These are phyloP conservation scores for Zygosaccharomyces pseudobailii DNA, from an alignment of 1,139 yeast species.

Conservation along the genomic window DNA sequence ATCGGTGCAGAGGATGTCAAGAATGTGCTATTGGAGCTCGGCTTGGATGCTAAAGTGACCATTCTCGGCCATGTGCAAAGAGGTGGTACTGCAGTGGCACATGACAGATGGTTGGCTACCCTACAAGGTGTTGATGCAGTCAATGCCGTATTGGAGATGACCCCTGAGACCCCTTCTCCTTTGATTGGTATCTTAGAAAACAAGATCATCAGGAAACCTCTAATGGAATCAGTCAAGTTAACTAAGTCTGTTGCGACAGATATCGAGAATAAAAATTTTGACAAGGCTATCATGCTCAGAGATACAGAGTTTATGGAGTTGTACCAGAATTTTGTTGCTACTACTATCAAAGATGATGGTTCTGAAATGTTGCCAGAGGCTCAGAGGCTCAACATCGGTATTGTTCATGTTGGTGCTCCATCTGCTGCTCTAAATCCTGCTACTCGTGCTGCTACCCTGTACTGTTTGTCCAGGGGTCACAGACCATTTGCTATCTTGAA, in stretches of 20 bases:
- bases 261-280: conserved; percentile 55
- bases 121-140: conserved; percentile 83
- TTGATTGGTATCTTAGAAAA: conserved; percentile 71
- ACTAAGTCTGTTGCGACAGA: conserved; percentile 73
- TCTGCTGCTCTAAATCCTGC: conserved; percentile 80
- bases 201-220: conserved; percentile 61
- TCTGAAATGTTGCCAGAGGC: conserved; percentile 48
- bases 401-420: conserved; percentile 77
- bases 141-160: conserved; percentile 62
- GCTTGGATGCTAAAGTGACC: conserved; percentile 74
- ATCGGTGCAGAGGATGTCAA: conserved; percentile 64
- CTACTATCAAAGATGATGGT: conserved; percentile 58
- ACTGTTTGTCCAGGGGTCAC: conserved; percentile 73
- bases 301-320: conserved; percentile 70
- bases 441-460: conserved; percentile 67
- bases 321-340: conserved; percentile 57
- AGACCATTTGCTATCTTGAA: conserved; percentile 67
- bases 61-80: conserved; percentile 81
- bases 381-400: conserved; percentile 60
- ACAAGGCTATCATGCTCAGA: conserved; percentile 60
- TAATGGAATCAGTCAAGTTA: conserved; percentile 66
- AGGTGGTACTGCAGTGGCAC: conserved; percentile 84
- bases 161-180: conserved; percentile 71
- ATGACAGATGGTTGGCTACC: conserved; percentile 70
- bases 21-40: conserved; percentile 63